Base-by-base conservation (phyloP, 192 early-diverging fungal genomes). In the Coemansia sp. region DNA sequence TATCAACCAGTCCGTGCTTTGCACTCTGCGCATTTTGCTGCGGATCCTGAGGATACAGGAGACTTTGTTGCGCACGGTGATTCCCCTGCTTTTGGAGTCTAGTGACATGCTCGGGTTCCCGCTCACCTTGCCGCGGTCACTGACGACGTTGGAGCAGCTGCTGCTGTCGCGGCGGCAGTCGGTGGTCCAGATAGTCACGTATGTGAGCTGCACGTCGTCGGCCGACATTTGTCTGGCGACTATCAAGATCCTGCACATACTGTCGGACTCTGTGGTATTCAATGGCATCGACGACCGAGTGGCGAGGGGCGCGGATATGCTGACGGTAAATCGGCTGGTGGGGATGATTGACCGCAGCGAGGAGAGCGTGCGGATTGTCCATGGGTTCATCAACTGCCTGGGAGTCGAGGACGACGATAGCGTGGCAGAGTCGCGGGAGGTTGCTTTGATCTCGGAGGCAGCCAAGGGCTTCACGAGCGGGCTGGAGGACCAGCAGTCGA, bases 61-160 rank as follows among this genome's bases (percentile, higher is more conserved):
- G 39, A 69, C 83, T 7, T 90, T 99, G 47, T 79, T 92, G 60
- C 88, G 90, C 60, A 71, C 87, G 22, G 68, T 94, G 18, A 71
- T 90, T 1, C 91, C 90, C 8, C 65, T 84, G 18, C 68, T 95
- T 12, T 68, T 86, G 38, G 86, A 86, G 33, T 70, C 73, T 2
- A 61, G 73, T 0, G 82, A 72, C 52, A 72, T 76, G 65, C 81
- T 85, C 33, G 87, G 78, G 8, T 86, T 83, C 69, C 62, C 78
- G 61, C 68, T 83, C 64, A 76, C 85, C 62, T 74, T 81, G 60
- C 77, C 85, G 65, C 77, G 77, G 55, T 84, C 79, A 57, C 81
- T 97, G 70, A 86, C 85, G 2, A 86, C 91, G 24, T 78, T 98
- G 34, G 95, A 98, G 68, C 87, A 93, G 68, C 88, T 93, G 33